These are phyloP conservation scores for Camellia sinensis DNA, from an alignment of 148 eudicot species.

Conservation along the genomic window DNA sequence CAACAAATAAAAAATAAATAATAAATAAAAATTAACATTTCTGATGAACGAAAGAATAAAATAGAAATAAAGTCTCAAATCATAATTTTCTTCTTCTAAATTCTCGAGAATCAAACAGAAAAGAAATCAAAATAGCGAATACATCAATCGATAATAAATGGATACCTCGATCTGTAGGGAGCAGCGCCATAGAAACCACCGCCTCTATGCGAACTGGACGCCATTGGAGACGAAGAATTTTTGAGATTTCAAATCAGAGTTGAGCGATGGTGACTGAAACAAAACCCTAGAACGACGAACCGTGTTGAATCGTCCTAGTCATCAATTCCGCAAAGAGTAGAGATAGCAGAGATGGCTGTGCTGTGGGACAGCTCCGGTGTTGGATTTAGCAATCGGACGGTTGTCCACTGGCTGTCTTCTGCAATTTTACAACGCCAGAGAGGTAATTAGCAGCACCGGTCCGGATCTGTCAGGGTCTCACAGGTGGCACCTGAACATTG, in stretches of 20 bases:
- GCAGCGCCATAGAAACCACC: slow-evolving; percentile 38
- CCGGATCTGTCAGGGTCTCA: too few species aligned
- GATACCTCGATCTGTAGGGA: slow-evolving; percentile 65
- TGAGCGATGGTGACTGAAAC: background rate
- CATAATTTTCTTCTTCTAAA: background rate
- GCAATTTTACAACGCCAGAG: background rate
- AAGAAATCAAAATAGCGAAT: background rate
- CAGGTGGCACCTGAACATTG: too few species aligned
- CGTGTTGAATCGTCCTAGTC: background rate
- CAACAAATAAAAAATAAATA: background rate
- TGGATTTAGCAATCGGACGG: slow-evolving; percentile 2
- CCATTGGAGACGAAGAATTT: slow-evolving; percentile 23
- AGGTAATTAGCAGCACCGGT: too few species aligned
- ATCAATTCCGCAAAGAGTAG: background rate
- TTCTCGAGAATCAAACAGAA: background rate
- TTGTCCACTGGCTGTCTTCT: background rate
- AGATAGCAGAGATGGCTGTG: background rate
- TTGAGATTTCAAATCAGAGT: background rate
- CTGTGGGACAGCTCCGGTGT: background rate
- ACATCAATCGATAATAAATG: background rate
- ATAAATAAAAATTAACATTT: background rate
- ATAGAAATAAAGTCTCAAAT: background rate
- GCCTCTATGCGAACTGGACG: slow-evolving; percentile 30
- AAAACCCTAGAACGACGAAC: background rate
- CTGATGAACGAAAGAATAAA: background rate